phyloP scores from a whole-genome alignment of 306 rosid species.

The Ormosia emarginata region DNA sequence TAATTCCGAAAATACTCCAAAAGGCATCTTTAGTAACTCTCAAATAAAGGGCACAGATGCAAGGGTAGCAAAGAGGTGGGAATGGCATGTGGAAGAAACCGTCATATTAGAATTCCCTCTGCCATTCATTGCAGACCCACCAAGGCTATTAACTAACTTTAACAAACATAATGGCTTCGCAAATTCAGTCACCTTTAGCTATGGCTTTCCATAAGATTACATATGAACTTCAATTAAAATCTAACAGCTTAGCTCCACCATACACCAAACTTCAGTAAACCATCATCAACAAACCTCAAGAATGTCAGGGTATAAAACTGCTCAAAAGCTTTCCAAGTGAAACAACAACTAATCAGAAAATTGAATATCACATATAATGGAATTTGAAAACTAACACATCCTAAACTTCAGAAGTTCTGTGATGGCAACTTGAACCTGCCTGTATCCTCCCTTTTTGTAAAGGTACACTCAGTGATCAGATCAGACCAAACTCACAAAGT shows the following conservation, averaged over 20 bases:
- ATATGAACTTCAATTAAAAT: not conserved
- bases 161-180: not conserved
- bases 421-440: slow-evolving; percentile 5
- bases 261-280: not conserved
- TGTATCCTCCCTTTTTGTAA: not conserved
- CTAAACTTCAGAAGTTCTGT: not conserved
- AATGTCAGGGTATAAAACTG: not conserved
- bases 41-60: not conserved
- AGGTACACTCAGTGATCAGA: not conserved
- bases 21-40: not conserved
- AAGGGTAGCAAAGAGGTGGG: not conserved
- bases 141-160: not conserved
- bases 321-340: not conserved
- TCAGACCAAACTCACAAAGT: not conserved
- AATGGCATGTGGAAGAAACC: not conserved
- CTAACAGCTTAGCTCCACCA: not conserved
- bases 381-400: not conserved
- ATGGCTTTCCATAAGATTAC: not conserved
- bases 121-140: not conserved
- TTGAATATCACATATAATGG: not conserved
- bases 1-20: not conserved
- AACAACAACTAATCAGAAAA: not conserved
- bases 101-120: not conserved
- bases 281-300: not conserved
- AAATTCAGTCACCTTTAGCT: not conserved